phyloP scores from a whole-genome alignment of 1,284 basidiomycete species.

The Butyriboletus appendiculatus region DNA sequence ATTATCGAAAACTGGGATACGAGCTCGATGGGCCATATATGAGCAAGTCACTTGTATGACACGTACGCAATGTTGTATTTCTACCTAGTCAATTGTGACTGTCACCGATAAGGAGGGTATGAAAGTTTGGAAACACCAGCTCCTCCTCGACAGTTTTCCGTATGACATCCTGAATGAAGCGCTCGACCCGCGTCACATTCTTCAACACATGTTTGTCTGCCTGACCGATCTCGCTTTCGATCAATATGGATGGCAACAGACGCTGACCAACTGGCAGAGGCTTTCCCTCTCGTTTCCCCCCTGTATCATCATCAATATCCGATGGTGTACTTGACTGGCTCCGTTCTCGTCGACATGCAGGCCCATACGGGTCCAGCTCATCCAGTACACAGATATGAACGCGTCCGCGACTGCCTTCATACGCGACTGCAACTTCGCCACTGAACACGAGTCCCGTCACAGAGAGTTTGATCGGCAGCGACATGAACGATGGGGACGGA shows the following conservation, averaged over 20 bases:
- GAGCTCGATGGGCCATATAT: conserved; percentile 97
- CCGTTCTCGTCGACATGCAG: conserved; percentile 47
- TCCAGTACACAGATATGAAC: conserved; percentile 90
- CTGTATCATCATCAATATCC: conserved; percentile 44
- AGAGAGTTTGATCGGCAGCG: conserved; percentile 89
- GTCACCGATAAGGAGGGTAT: conserved; percentile 73
- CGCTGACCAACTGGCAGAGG: conserved; percentile 79
- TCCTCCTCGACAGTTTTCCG: conserved; percentile 94
- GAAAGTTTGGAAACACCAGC: conserved; percentile 92
- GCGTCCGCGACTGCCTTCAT: conserved; percentile 80
- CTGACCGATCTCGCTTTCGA: conserved; percentile 97
- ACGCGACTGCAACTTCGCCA: conserved; percentile 88
- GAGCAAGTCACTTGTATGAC: conserved; percentile 73
- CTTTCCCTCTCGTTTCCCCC: conserved; percentile 46
- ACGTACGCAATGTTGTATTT: conserved; percentile 12
- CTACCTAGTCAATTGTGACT: conserved; percentile 7
- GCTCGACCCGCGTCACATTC: conserved; percentile 96
- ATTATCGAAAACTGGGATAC: conserved; percentile 93
- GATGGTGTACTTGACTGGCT: conserved; percentile 41
- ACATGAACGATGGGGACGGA: conserved; percentile 94
- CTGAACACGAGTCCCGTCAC: conserved; percentile 87
- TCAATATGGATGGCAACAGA: conserved; percentile 87
- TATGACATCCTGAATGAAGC: conserved; percentile 94
- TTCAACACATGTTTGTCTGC: conserved; percentile 94
- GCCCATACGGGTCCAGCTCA: conserved; percentile 79